Conservation (phyloP, 495 filamentous ascomycete species). For the Penicillium silybi region DNA sequence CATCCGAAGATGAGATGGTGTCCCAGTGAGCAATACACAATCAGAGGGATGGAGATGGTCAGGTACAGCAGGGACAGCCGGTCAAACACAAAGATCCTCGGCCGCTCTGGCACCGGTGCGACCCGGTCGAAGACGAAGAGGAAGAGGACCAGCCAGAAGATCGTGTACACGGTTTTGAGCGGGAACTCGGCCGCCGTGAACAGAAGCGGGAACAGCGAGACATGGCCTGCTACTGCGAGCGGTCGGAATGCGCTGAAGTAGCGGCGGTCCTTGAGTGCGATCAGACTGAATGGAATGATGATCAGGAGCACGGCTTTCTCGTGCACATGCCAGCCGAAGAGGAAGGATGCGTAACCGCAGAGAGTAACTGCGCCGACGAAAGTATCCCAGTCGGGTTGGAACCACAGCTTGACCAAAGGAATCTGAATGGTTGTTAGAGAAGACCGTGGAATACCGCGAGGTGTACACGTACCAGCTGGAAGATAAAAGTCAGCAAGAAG, state of each 20-base stretch:
- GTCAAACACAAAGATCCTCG: slow-evolving; percentile 82
- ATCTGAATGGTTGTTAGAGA: slow-evolving; percentile 38
- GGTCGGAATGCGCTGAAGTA: slow-evolving; percentile 91
- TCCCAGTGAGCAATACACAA: slow-evolving; percentile 80
- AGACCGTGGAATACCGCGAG: background rate
- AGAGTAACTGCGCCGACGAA: slow-evolving; percentile 89
- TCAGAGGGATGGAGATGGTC: slow-evolving; percentile 78
- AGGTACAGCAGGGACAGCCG: slow-evolving; percentile 87
- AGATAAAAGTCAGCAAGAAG: slow-evolving; percentile 76
- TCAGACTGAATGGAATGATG: slow-evolving; percentile 91
- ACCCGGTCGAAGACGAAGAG: slow-evolving; percentile 80
- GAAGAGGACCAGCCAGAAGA: slow-evolving; percentile 88
- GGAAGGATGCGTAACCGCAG: slow-evolving; percentile 94
- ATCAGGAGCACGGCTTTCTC: slow-evolving; percentile 95
- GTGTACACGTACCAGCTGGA: slow-evolving; percentile 60
- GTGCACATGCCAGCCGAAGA: slow-evolving; percentile 98
- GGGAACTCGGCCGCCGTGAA: slow-evolving; percentile 87
- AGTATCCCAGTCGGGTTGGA: slow-evolving; percentile 74
- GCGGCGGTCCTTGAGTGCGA: slow-evolving; percentile 87
- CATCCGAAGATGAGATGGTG: slow-evolving; percentile 78
- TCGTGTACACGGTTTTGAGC: slow-evolving; percentile 87
- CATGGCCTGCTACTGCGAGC: slow-evolving; percentile 87
- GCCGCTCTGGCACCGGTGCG: slow-evolving; percentile 71
- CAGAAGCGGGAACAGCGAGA: slow-evolving; percentile 89
- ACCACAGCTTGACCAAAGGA: slow-evolving; percentile 76